A percentile compares a stretch with the other conserved stretches of the same genome.
These are phyloP conservation scores for Vanderwaltozyma yarrowii DNA, from an alignment of 805 yeast species.

Conservation along the genomic window DNA sequence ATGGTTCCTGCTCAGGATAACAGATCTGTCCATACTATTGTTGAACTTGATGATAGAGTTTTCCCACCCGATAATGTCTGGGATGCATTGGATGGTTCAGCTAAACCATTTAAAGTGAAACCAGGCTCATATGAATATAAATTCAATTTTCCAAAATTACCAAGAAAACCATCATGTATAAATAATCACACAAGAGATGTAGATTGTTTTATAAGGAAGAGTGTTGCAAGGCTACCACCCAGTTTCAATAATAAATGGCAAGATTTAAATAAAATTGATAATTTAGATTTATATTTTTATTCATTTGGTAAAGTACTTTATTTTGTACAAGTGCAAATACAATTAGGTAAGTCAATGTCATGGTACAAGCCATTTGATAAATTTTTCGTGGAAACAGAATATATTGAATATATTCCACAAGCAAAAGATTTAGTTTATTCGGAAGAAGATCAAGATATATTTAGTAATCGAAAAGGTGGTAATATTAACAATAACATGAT, in stretches of 20 bases:
- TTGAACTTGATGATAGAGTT: conserved; percentile 15
- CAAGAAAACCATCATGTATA: conserved; percentile 19
- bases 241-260: conserved; percentile 22
- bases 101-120: conserved; percentile 23
- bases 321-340: conserved; percentile 20
- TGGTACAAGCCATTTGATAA: conserved; percentile 25
- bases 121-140: conserved; percentile 21
- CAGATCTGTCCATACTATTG: conserved; percentile 18
- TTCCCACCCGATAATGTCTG: conserved; percentile 28
- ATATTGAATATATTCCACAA: conserved; percentile 21
- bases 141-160: conserved; percentile 20
- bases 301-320: conserved; percentile 23
- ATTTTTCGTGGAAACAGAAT: conserved; percentile 11
- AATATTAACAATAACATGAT: no score
- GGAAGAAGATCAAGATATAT: background rate
- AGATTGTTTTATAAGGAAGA: conserved; percentile 14
- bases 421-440: conserved; percentile 13
- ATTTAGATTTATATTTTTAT: conserved; percentile 18
- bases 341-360: conserved; percentile 20
- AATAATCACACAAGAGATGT: conserved; percentile 15
- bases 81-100: conserved; percentile 21
- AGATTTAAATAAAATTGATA: conserved; percentile 16
- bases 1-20: conserved; percentile 22
- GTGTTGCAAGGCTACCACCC: conserved; percentile 20
- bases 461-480: no score